These are phyloP conservation scores for Rhodotorula mucilaginosa DNA, from an alignment of 1,284 basidiomycete species.

Conservation along the genomic window DNA sequence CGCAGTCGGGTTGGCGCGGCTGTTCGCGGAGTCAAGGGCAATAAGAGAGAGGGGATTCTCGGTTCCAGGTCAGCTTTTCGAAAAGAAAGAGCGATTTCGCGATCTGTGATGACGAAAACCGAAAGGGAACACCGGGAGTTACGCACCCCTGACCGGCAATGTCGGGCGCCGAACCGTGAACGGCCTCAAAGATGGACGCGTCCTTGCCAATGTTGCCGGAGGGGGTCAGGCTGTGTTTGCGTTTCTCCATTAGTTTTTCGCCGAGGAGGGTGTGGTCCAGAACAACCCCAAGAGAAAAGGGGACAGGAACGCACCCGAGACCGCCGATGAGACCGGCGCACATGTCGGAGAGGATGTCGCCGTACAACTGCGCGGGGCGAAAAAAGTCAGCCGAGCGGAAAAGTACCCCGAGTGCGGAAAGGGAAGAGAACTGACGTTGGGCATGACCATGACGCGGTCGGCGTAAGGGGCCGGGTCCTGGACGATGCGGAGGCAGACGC, in stretches of 20 bases:
- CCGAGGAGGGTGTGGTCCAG: background rate
- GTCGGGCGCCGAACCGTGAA: slow-evolving; percentile 84
- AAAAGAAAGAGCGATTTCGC: too few species aligned
- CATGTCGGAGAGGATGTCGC: slow-evolving; percentile 97
- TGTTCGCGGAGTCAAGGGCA: slow-evolving; percentile 12
- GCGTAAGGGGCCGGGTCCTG: slow-evolving; percentile 91
- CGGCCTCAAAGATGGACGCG: slow-evolving; percentile 99
- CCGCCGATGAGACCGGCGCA: slow-evolving; percentile 98
- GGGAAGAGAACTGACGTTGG: slow-evolving; percentile 63
- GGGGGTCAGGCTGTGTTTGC: slow-evolving; percentile 65
- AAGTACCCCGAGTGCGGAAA: too few species aligned
- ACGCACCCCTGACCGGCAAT: slow-evolving; percentile 54
- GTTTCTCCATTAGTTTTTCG: too few species aligned
- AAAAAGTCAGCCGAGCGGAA: background rate
- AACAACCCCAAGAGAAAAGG: background rate
- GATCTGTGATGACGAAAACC: too few species aligned
- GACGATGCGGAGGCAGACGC: slow-evolving; percentile 90
- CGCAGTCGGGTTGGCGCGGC: slow-evolving; percentile 94
- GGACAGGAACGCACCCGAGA: slow-evolving; percentile 59
- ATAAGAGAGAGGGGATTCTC: too few species aligned
- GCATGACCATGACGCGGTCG: slow-evolving; percentile 99
- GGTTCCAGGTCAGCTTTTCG: too few species aligned
- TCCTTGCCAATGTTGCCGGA: slow-evolving; percentile 85
- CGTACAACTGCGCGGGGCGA: slow-evolving; percentile 48
- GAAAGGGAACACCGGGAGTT: background rate